phyloP scores from a whole-genome alignment of 2,329 filamentous ascomycete genomes.

The Alternaria atra region DNA sequence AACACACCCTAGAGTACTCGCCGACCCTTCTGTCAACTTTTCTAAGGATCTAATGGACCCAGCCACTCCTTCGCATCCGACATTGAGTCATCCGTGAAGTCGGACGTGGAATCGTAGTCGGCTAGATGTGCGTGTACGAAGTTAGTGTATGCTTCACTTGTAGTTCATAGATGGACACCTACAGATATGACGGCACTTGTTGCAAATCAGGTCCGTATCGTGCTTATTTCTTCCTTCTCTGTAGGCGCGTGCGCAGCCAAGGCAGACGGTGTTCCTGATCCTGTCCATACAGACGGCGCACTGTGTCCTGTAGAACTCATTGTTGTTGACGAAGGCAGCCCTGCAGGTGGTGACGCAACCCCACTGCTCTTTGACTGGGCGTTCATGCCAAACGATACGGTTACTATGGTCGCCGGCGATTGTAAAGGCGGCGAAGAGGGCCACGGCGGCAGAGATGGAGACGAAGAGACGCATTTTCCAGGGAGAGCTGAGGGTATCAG shows the following conservation, averaged over 20 bases:
- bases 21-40: not conserved
- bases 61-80: not conserved
- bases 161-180: not conserved
- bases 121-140: not conserved
- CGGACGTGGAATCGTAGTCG: not conserved
- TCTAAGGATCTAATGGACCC: not conserved
- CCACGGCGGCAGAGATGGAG: not conserved
- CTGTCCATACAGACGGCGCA: conserved; percentile 4
- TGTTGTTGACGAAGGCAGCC: not conserved
- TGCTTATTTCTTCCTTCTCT: not conserved
- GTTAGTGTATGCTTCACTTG: not conserved
- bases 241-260: not conserved
- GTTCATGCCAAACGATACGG: conserved; percentile 3
- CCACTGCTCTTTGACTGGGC: conserved; percentile 1
- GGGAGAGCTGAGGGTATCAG: not conserved
- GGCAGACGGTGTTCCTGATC: not conserved
- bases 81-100: not conserved
- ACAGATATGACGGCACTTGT: not conserved
- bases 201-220: not conserved
- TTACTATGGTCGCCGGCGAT: not conserved
- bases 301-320: not conserved
- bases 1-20: not conserved
- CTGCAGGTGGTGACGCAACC: not conserved
- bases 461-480: not conserved
- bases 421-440: not conserved